phyloP scores from a whole-genome alignment of 306 rosid genomes.

The Medicago ruthenica region DNA sequence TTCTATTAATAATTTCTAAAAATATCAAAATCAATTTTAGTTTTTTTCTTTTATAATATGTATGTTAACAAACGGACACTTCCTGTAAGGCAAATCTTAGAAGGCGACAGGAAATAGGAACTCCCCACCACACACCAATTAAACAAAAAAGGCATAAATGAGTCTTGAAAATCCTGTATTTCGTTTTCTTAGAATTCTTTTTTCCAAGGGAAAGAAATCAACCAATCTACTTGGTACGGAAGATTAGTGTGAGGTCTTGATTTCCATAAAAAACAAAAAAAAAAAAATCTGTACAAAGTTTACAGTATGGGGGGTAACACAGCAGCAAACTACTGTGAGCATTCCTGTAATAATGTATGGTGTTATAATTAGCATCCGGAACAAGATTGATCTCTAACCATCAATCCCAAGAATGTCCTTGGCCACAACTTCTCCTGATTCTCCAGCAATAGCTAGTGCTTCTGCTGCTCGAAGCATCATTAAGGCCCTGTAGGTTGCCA shows the following conservation, averaged over 20 bases:
- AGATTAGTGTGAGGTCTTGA: constrained; percentile 56
- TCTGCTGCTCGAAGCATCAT: constrained; percentile 75
- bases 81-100: neutral
- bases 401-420: constrained; percentile 68
- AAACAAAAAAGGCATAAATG: neutral
- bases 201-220: constrained; percentile 39
- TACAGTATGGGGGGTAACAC: constrained; percentile 39
- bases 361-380: constrained; percentile 42
- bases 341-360: constrained; percentile 35
- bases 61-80: no score
- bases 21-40: no score
- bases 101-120: neutral
- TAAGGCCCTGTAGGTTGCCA: constrained; percentile 74
- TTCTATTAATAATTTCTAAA: no score
- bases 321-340: constrained; percentile 32
- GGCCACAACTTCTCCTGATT: constrained; percentile 52
- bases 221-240: constrained; percentile 49
- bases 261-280: constrained; percentile 59
- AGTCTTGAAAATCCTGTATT: constrained; percentile 41
- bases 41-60: no score
- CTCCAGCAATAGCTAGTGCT: constrained; percentile 66
- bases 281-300: constrained; percentile 70
- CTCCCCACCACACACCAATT: neutral
- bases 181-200: constrained; percentile 28
- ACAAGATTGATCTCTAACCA: constrained; percentile 31